Evolutionary conservation across 106 monocot genomes (phyloP).

Genomic region (Posidonia australis): DNA sequence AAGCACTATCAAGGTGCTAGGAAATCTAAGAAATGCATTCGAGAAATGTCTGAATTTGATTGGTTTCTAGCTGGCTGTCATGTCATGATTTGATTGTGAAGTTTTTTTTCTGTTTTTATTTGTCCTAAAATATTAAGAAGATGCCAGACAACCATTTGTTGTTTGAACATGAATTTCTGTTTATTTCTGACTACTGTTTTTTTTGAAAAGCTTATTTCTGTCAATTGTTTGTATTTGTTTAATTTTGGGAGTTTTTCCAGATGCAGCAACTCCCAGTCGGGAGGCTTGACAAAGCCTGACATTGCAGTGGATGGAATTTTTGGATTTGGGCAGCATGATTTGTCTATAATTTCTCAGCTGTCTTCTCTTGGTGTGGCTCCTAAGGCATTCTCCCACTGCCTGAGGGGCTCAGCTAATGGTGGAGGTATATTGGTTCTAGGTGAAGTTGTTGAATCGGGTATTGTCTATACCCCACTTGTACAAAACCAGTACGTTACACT

Average conservation of each 20-base stretch:
- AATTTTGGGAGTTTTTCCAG: slow-evolving; percentile 22
- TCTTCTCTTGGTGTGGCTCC: slow-evolving; percentile 64
- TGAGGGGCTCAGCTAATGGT: slow-evolving; percentile 74
- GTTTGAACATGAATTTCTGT: slow-evolving; percentile 1
- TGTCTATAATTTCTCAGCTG: slow-evolving; percentile 86
- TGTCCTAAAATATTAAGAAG: too few species aligned
- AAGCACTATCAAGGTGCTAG: too few species aligned
- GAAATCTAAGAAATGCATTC: too few species aligned
- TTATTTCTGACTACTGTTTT: too few species aligned
- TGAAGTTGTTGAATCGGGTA: slow-evolving; percentile 72
- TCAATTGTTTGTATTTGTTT: background rate
- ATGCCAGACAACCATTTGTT: background rate
- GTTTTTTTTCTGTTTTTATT: too few species aligned
- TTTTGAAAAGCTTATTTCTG: background rate
- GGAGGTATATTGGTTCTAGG: slow-evolving; percentile 95
- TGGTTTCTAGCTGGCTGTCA: too few species aligned
- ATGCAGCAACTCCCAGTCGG: slow-evolving; percentile 83
- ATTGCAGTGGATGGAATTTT: slow-evolving; percentile 94
- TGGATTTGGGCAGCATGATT: slow-evolving; percentile 81
- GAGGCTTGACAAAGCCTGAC: slow-evolving; percentile 75
- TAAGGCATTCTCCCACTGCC: slow-evolving; percentile 90
- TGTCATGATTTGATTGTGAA: too few species aligned
- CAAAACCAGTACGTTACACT: slow-evolving; percentile 63
- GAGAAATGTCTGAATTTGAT: too few species aligned
- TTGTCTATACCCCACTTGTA: slow-evolving; percentile 92